phyloP scores from a whole-genome alignment of 2,329 filamentous ascomycete genomes.

The Stemphylium vesicarium region DNA sequence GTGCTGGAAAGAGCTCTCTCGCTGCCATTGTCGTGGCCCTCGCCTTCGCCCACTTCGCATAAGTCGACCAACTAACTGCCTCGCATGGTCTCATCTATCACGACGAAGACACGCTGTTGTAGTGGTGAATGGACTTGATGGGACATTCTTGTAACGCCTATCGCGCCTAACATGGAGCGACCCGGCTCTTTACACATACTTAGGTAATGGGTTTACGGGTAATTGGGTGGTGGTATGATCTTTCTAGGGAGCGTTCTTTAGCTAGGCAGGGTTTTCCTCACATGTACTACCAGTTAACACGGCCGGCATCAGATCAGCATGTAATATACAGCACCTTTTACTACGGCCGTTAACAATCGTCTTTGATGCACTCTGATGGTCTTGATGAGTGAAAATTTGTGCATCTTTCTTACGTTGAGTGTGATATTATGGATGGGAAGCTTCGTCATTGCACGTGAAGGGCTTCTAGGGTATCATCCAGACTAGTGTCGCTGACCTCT shows the following conservation, averaged over 20 bases:
- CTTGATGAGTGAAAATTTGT: neutral
- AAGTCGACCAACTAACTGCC: conserved; percentile 5
- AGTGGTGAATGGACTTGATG: conserved; percentile 19
- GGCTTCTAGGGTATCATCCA: conserved; percentile 24
- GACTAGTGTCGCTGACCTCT: conserved; percentile 14
- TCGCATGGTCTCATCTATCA: conserved; percentile 8
- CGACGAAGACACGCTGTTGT: conserved; percentile 17
- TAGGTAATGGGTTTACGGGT: conserved; percentile 20
- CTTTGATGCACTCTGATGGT: conserved; percentile 4
- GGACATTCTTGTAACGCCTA: conserved; percentile 27
- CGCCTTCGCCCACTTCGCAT: conserved; percentile 36
- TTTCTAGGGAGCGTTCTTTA: conserved; percentile 33
- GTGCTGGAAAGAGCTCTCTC: conserved; percentile 32
- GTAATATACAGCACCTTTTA: conserved; percentile 33
- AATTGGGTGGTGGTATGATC: conserved; percentile 22
- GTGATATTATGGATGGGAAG: neutral
- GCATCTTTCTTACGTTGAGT: neutral
- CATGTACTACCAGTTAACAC: conserved; percentile 40
- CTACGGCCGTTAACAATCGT: conserved; percentile 17
- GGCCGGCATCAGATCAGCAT: conserved; percentile 32
- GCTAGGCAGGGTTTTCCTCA: conserved; percentile 31
- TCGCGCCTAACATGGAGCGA: conserved; percentile 23
- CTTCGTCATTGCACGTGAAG: conserved; percentile 7
- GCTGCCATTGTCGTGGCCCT: conserved; percentile 37
- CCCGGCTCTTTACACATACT: conserved; percentile 25